phyloP scores from a whole-genome alignment of 495 filamentous ascomycete species.

The Poronia punctata region DNA sequence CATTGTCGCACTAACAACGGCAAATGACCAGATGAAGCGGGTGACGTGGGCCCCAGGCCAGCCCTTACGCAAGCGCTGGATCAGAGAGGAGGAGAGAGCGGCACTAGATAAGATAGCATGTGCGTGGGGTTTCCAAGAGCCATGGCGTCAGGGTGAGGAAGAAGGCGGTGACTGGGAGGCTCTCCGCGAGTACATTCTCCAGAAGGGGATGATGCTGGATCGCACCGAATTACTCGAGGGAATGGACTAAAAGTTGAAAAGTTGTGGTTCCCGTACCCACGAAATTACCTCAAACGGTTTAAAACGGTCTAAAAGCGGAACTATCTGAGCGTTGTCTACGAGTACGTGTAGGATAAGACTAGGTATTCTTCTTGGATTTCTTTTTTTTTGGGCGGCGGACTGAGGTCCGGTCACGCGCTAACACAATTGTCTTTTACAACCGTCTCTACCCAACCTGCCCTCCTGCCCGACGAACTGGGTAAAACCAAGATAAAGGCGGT shows the following conservation, averaged over 20 bases:
- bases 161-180: conserved; percentile 83
- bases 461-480: no score
- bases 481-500: no score
- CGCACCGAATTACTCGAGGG: conserved; percentile 81
- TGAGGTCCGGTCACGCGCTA: no score
- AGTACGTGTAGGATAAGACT: no score
- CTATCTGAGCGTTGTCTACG: no score
- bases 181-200: conserved; percentile 69
- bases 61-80: conserved; percentile 76
- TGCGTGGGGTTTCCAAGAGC: conserved; percentile 83
- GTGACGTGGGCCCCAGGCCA: conserved; percentile 80
- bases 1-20: conserved; percentile 71
- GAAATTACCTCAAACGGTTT: no score
- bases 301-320: no score
- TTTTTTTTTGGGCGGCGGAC: no score
- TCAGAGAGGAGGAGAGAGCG: conserved; percentile 87
- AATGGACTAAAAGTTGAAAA: conserved; percentile 72
- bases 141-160: conserved; percentile 76
- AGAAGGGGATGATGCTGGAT: conserved; percentile 85
- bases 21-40: conserved; percentile 90
- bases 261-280: no score
- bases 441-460: no score
- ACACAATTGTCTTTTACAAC: no score
- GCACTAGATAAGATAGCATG: conserved; percentile 78
- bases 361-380: no score